Conservation (phyloP, 176 grass and related monocot genomes). For the Oryza rufipogon region DNA sequence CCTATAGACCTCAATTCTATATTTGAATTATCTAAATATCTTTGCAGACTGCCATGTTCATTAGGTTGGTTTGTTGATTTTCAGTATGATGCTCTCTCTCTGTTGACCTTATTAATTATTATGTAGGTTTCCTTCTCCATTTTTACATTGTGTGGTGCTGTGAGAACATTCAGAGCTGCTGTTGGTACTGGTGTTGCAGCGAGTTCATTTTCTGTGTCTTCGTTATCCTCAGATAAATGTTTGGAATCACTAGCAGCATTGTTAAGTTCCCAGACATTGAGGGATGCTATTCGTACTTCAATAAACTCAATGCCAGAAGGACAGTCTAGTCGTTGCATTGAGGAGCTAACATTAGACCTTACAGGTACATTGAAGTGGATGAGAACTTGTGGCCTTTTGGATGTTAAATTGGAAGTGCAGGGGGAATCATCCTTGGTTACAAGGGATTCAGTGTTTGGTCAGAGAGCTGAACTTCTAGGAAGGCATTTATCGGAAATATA, state of each 20-base stretch:
- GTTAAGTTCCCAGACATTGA: conserved; percentile 59
- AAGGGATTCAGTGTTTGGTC: conserved; percentile 46
- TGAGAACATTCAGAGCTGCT: conserved; percentile 64
- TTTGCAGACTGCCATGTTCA: conserved; percentile 12
- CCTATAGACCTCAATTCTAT: background rate
- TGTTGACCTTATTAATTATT: conserved; percentile 23
- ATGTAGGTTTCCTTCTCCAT: conserved; percentile 74
- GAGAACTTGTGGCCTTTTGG: conserved; percentile 25
- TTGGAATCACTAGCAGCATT: conserved; percentile 67
- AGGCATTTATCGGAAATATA: conserved; percentile 83
- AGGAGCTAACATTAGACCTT: conserved; percentile 75
- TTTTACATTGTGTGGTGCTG: conserved; percentile 72
- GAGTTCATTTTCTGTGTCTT: conserved; percentile 57
- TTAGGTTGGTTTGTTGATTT: conserved; percentile 30
- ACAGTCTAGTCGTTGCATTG: conserved; percentile 76
- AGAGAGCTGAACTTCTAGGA: conserved; percentile 71
- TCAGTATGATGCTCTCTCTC: conserved; percentile 31
- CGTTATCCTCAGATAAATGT: conserved; percentile 60
- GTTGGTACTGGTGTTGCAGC: conserved; percentile 44
- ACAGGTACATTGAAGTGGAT: conserved; percentile 79
- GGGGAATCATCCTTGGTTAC: conserved; percentile 25
- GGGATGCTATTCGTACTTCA: conserved; percentile 60
- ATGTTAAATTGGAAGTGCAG: conserved; percentile 37
- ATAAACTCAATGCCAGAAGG: conserved; percentile 87
- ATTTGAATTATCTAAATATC: conserved; percentile 17